A percentile compares a stretch with the other conserved stretches of the same genome.
These are phyloP conservation scores for Phialophora verrucosa DNA, from an alignment of 2,329 filamentous ascomycete species.

Conservation along the genomic window DNA sequence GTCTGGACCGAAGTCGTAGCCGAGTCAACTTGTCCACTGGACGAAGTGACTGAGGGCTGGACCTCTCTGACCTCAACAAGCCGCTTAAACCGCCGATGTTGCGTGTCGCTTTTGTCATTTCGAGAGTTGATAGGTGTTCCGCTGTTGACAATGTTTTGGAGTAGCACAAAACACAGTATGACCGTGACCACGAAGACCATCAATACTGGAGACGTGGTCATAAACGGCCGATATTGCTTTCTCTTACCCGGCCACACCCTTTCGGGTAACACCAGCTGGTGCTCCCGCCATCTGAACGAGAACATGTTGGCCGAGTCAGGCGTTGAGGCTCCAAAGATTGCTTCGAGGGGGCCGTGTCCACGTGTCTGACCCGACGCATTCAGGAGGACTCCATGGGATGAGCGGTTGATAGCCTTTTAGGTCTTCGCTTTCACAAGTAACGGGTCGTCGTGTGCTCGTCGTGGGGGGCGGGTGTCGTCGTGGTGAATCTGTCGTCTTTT, in stretches of 20 bases:
- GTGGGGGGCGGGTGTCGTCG: not conserved
- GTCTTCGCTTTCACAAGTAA: not conserved
- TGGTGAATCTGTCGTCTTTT: not conserved
- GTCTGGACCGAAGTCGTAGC: not conserved
- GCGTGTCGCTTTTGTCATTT: slow-evolving; percentile 1
- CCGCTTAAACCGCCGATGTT: not conserved
- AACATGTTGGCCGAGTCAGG: not conserved
- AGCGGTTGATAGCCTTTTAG: not conserved
- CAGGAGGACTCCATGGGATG: not conserved
- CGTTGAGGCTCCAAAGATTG: not conserved
- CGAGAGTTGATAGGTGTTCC: slow-evolving; percentile 4
- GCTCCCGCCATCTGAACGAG: not conserved
- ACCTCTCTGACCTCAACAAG: not conserved
- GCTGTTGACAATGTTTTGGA: slow-evolving; percentile 15
- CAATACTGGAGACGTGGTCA: slow-evolving; percentile 8
- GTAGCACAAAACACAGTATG: slow-evolving; percentile 3
- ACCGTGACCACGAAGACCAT: slow-evolving; percentile 8
- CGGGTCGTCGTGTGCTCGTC: not conserved
- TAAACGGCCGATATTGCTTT: slow-evolving; percentile 14
- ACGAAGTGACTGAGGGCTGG: not conserved
- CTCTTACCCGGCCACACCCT: not conserved
- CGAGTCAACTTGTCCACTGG: not conserved
- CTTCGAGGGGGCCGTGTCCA: not conserved
- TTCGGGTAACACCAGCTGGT: slow-evolving; percentile 2
- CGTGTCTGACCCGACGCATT: not conserved